Base-by-base conservation (phyloP, 768 basidiomycete species). In the Phaeotremella fagi region DNA sequence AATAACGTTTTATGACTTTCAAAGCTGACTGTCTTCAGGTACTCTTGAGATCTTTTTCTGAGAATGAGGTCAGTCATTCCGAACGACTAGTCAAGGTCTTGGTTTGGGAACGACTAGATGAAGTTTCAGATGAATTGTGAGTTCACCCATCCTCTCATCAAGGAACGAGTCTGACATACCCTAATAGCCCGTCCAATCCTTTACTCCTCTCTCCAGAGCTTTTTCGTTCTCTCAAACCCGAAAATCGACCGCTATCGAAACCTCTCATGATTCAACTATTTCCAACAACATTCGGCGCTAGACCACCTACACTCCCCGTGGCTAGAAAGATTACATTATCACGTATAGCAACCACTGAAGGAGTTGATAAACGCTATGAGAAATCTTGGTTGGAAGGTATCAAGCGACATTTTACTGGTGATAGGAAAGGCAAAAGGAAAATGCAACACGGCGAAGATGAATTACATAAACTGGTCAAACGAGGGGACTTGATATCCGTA, bases 291-390 rank as follows among this genome's bases (percentile, higher is more conserved):
- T 72, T 72, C 18, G 69, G 71, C 7, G 59, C 64, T 14, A 57
- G 73, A 4, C 15, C 20, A 35, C 73, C 73, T 4, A 56, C 61
- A 5, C 16, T 74, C n/a, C 73, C 73, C 0, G 50, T 50, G 1
- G 71, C 73, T 1, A 60, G 57, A 20, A 64, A 65, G 5, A 63
- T 74, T 18, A 69, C 68, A 4, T 35, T 74, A 0, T 62, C 71
- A 7, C 38, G 73, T 11, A 55, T 74, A 20, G 68, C 71, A 0
- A 68, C 67, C 0, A 42, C 73, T 3, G 60, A 65, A 48, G 65
- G 65, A 9, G 52, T 63, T 0, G 68, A 72, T 52, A 72, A 69
- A 52, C 57, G 64, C 37, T 74, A 67, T 28, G 73, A 74, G 52
- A 25, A 55, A 18, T 59, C 63, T 12, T 72, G 71, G 61, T 46